phyloP scores from a whole-genome alignment of 176 grass and related monocot genomes.

The Panicum miliaceum region DNA sequence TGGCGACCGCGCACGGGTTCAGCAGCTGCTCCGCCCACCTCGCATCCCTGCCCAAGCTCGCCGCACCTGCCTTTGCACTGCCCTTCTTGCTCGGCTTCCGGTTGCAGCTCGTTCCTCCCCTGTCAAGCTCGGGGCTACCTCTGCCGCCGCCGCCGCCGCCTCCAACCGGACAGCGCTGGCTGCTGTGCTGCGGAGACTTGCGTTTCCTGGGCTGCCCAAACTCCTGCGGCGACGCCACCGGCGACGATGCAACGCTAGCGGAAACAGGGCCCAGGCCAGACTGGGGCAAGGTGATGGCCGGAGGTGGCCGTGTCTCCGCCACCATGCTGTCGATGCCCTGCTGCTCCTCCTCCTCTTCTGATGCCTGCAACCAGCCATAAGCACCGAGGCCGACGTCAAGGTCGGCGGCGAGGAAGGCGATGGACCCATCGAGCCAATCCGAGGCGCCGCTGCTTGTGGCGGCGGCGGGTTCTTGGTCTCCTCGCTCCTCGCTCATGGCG shows the following conservation, averaged over 20 bases:
- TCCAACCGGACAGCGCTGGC: neutral
- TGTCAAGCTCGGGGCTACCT: neutral
- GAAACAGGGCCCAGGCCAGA: neutral
- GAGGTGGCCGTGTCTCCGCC: neutral
- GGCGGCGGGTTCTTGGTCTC: neutral
- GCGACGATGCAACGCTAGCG: neutral
- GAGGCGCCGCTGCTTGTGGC: neutral
- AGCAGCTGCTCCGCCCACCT: slow-evolving; percentile 97
- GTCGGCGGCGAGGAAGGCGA: slow-evolving; percentile 26
- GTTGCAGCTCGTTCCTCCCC: neutral
- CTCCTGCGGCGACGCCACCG: neutral
- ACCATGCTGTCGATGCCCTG: neutral
- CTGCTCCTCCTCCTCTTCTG: neutral
- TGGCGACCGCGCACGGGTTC: slow-evolving; percentile 71
- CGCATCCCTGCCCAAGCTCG: slow-evolving; percentile 48
- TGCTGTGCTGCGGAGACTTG: neutral
- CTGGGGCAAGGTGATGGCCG: neutral
- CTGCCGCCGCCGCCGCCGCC: neutral
- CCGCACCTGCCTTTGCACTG: slow-evolving; percentile 42
- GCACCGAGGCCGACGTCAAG: slow-evolving; percentile 15
- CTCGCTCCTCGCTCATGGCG: slow-evolving; percentile 32
- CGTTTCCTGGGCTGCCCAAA: slow-evolving; percentile 21
- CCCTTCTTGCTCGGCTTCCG: slow-evolving; percentile 44
- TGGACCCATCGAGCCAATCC: slow-evolving; percentile 34
- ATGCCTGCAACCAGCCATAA: slow-evolving; percentile 1